Evolutionary conservation across 176 grass and related monocot species (phyloP).

Genomic region (Paspalum notatum): DNA sequence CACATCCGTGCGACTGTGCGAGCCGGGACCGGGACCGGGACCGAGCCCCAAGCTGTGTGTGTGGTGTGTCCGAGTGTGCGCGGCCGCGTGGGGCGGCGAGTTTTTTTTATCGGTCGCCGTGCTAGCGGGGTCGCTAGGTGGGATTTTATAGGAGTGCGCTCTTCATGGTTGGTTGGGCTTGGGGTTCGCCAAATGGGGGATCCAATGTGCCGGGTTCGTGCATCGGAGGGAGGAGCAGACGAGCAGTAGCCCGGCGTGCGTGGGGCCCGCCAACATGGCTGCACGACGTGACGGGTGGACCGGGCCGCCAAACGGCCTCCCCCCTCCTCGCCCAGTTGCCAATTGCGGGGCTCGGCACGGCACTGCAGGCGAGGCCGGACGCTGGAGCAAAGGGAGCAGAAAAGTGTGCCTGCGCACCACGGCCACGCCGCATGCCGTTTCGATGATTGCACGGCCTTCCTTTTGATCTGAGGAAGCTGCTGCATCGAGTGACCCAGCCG

Average conservation of each 20-base stretch:
- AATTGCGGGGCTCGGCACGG: background rate
- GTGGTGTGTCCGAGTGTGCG: background rate
- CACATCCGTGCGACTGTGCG: too few relatives aligned
- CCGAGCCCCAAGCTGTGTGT: background rate
- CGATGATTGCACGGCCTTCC: background rate
- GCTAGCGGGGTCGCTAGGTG: background rate
- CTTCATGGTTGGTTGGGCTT: constrained; percentile 49
- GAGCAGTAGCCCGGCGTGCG: background rate
- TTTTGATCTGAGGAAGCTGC: background rate
- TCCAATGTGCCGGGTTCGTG: constrained; percentile 46
- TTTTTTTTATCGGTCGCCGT: constrained; percentile 20
- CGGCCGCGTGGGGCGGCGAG: constrained; percentile 9
- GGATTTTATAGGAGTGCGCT: constrained; percentile 18
- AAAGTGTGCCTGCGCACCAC: background rate
- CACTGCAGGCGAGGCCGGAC: background rate
- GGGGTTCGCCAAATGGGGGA: constrained; percentile 46
- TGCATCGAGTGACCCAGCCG: background rate
- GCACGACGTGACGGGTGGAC: background rate
- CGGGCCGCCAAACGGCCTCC: too few relatives aligned
- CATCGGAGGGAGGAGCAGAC: constrained; percentile 17
- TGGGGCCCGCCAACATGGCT: background rate
- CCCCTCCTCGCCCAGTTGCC: background rate
- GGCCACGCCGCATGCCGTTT: constrained; percentile 4
- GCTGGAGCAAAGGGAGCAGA: too few relatives aligned
- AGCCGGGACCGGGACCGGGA: constrained; percentile 7